Evolutionary conservation across 768 basidiomycete species (phyloP), one percentile per base, ranked within the genome.

Genomic region (Mycena olivaceomarginata): DNA sequence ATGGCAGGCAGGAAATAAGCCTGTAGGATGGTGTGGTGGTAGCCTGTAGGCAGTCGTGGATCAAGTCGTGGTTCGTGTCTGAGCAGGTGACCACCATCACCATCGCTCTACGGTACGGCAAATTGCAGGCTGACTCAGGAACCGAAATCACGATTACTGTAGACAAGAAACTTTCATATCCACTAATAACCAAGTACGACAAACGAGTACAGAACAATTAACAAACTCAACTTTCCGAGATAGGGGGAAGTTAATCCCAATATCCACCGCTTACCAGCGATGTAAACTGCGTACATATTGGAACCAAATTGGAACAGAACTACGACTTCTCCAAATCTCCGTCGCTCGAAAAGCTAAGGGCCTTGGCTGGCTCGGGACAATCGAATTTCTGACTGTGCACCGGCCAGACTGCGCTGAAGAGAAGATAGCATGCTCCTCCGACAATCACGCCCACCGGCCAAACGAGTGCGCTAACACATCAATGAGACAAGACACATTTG

Each of bases 61-160:
- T 92, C 18, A 88, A 90, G 31, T 31, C 4, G 31, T 31, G 31
- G 31, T 31, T 31, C 31, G 31, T 31, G 31, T 31, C 31, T 31
- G 31, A 31, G 31, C 31, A 31, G 31, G 31, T 31, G 31, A 31
- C 31, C 31, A 31, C 31, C 31, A 31, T 31, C 31, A 31, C 31
- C 4, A 31, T 31, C 31, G 4, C 31, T 3, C 2, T 25, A 25
- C 25, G 1, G 25, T 25, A 31, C 31, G 31, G 31, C 31, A 31
- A 31, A 31, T 31, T 31, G 31, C 31, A 31, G 31, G 31, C 31
- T 31, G 25, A 25, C 25, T 25, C 25, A 25, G 25, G 31, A 31
- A 31, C 31, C 31, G 4, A 31, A 31, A 2, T 31, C 31, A 31
- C 31, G 31, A 31, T 31, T 31, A 31, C 31, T 31, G 31, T 31